Base-by-base conservation (phyloP, 1,284 basidiomycete genomes). In the Sporisorium sorghi region DNA sequence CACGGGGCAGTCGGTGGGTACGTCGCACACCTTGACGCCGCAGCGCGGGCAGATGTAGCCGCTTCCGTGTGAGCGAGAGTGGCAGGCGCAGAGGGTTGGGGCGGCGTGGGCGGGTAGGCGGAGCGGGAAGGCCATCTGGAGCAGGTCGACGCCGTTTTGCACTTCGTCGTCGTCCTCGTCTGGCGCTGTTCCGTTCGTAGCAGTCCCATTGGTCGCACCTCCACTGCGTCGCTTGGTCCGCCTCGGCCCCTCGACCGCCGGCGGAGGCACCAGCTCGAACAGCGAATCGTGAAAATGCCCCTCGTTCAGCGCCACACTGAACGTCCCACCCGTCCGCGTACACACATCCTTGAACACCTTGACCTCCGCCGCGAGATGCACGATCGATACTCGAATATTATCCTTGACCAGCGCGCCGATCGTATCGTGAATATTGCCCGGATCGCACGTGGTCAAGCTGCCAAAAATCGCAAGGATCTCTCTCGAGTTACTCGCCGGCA, bases 21-120 rank as follows among this genome's bases (percentile, higher is more conserved):
- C 94, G 81, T 99, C 95, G 87, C 96, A 99, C 37, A 98, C 88
- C 87, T 96, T 94, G 55, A 91, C 90, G 42, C 90, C 88, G 83
- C 96, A 99, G 26, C 96, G 89, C 3, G 96, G 97, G 84, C 96
- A 99, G 15, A 97, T 87, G 86, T 96, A 99, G 5, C 96, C 97
- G 70, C 92, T 49, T 0, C 71, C 69, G 5, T 60, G 58, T 1
- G 97, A 87, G 69, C 93, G 90, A 3, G 92, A 92, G 84, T 99
- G 96, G 83, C 96, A 99, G 1, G 91, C 93, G 82, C 96, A 99
- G 0, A 84, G 65, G 9, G 82, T 77, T 0, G 79, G 64, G 4
- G 77, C 63, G 5, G 77, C 64, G 32, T 76, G 73, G 2, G 75
- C 73, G 11, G 83, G 79, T 7, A 83, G 62, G 3, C 80, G 69